Evolutionary conservation across 1,139 yeast species (phyloP), one percentile per base, ranked within the genome.

Genomic region (Sugiyamaella sp.): DNA sequence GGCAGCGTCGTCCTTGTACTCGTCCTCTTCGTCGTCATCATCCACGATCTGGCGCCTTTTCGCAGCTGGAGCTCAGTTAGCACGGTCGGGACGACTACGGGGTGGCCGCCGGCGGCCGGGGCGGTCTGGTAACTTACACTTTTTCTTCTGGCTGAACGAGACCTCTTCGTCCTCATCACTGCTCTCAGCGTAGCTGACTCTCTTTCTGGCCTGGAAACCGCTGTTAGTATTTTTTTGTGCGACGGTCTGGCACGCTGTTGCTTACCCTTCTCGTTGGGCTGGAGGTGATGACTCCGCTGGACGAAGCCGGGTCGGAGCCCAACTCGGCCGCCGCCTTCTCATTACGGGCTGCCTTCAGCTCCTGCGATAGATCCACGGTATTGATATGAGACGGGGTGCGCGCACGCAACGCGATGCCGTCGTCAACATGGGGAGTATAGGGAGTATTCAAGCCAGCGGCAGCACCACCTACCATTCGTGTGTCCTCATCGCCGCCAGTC

Each of bases 161-260:
- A 29, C 50, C 8, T 48, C 58, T 1, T 56, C 64, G 5, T 61
- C 66, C 1, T 61, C 65, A 16, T 63, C 67, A 17, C 63, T 63
- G 33, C 54, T 52, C 37, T 65, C 69, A 2, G 49, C 44, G 40
- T 65, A 66, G 21, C 52, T 57, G 24, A 66, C 62, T 21, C 59
- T 57, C 46, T 55, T 50, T 42, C 60, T 56, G 10, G 60, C 52
- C 62, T 60, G 35, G n/a, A 20, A n/a, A 14, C 10, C 12, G 51
- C 35, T 43, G 29, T 25, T 25, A 25, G 29, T 10, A 25, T 6
- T 25, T 25, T 10, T 29, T 4, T 12, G n/a, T 8, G 4, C 14
- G n/a, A n/a, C n/a, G n/a, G n/a, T n/a, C n/a, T n/a, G n/a, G n/a
- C n/a, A n/a, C n/a, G n/a, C n/a, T n/a, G n/a, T n/a, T 19, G 29